Base-by-base conservation (phyloP, 768 basidiomycete species). In the Coprinopsis strossmayeri region DNA sequence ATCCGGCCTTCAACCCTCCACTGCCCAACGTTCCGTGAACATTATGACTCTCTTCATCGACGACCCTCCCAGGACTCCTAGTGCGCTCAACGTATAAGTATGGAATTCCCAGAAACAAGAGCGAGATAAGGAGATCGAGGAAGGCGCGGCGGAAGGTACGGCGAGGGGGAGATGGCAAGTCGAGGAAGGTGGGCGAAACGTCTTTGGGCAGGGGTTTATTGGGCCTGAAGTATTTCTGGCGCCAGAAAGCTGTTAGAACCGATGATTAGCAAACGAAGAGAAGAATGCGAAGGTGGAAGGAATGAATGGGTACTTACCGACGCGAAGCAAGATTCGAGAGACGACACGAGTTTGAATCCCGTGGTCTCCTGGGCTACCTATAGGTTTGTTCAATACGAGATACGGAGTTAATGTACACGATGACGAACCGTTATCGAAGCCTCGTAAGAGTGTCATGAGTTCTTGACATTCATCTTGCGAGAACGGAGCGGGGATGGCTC, bases 381-480 rank as follows among this genome's bases (percentile, higher is more conserved):
- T 42, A 51, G 24, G 35, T n/a, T n/a, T n/a, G n/a, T n/a, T 18
- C 40, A 15, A 28, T 42, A 2, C 47, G 40, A 20, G 45, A 11
- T 12, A 17, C 5, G 38, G 34, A 45, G 49, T 35, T 1, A 9
- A 11, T 1, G 3, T 42, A 34, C 11, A 13, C 5, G n/a, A n/a
- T 2, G 17, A 50, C 55, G 1, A 37, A 62, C 61, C 61, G 25
- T 42, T 45, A 21, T 45, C 53, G 54, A 64, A 67, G 1, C 63
- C 63, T 2, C 57, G 58, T 5, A 91, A 70, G 12, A 91, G 64
- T 13, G 64, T 70, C 60, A 81, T 77, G 34, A 91, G 71, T 53
- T 89, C 85, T 45, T 84, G 79, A 55, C 86, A 91, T 61, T 91
- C 89, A 13, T 80, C 81, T 50, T 83, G 83, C 4, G 72, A 73